These are phyloP conservation scores for Polytolypa hystricis DNA, from an alignment of 2,329 filamentous ascomycete genomes.

Conservation along the genomic window DNA sequence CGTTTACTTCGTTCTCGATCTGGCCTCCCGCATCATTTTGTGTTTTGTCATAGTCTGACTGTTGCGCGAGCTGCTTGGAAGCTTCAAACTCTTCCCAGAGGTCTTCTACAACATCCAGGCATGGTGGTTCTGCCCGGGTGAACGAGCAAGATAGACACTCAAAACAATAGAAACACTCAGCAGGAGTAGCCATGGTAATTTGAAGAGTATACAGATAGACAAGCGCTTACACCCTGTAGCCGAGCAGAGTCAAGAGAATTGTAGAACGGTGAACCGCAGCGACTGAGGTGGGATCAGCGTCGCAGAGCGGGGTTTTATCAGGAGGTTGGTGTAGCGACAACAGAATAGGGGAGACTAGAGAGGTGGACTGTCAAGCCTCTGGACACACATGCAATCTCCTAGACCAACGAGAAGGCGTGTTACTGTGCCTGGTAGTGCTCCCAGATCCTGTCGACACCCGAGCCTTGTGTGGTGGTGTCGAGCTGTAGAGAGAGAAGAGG, in stretches of 20 bases:
- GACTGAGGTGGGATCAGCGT: too few relatives aligned
- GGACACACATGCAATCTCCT: too few relatives aligned
- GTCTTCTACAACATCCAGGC: conserved; percentile 57
- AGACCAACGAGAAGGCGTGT: too few relatives aligned
- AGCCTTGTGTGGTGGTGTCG: too few relatives aligned
- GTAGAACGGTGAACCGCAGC: too few relatives aligned
- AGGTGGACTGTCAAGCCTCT: too few relatives aligned
- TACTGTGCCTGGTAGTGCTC: too few relatives aligned
- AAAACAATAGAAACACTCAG: conserved; percentile 90
- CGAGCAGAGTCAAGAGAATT: too few relatives aligned
- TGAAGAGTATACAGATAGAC: too few relatives aligned
- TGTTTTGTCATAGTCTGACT: conserved; percentile 19
- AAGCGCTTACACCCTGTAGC: too few relatives aligned
- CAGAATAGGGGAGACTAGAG: conserved; percentile 3
- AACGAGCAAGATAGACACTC: conserved; percentile 71
- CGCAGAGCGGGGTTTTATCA: background rate
- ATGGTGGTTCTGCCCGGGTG: conserved; percentile 55
- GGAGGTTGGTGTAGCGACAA: background rate
- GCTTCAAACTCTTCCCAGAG: conserved; percentile 50
- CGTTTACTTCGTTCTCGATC: conserved; percentile 9
- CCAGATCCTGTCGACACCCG: too few relatives aligned
- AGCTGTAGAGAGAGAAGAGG: too few relatives aligned
- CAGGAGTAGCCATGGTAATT: conserved; percentile 70
- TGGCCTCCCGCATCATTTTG: conserved; percentile 15
- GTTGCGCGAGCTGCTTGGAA: conserved; percentile 16